Evolutionary conservation across 225 moss, liverwort and hornwort species (phyloP).

Genomic region (Marchantia paleacea): DNA sequence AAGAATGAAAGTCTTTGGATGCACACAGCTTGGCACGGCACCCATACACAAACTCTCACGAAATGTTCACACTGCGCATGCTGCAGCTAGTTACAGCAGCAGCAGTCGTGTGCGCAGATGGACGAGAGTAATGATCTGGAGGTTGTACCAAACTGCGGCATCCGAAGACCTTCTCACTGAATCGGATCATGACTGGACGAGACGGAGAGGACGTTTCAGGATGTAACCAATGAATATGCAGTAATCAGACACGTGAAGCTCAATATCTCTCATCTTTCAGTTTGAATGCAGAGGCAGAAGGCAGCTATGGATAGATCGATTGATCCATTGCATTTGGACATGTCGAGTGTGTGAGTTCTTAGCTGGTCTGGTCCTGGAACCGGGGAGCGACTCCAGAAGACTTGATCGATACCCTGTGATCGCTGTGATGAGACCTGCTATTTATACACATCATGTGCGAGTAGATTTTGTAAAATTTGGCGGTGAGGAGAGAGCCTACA

Average conservation of each 20-base stretch:
- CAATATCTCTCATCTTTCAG: not conserved
- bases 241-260: not conserved
- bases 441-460: not conserved
- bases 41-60: constrained; percentile 2
- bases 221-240: constrained; percentile 1
- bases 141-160: constrained; percentile 20
- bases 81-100: not conserved
- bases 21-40: constrained; percentile 23
- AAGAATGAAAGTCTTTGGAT: constrained; percentile 8
- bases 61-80: not conserved
- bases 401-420: constrained; percentile 1
- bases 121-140: not conserved
- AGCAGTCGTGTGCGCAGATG: not conserved
- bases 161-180: constrained; percentile 12
- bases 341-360: not conserved
- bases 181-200: not conserved
- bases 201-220: not conserved
- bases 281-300: not conserved
- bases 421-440: not conserved
- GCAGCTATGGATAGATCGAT: not conserved
- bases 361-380: not conserved
- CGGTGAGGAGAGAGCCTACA: constrained; percentile 1
- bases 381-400: not conserved
- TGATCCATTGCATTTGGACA: not conserved
- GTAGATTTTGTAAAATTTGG: constrained; percentile 7